A percentile compares a stretch with the other conserved stretches of the same genome.
These are phyloP conservation scores for Ilyonectria robusta DNA, from an alignment of 2,329 filamentous ascomycete genomes.

Conservation along the genomic window DNA sequence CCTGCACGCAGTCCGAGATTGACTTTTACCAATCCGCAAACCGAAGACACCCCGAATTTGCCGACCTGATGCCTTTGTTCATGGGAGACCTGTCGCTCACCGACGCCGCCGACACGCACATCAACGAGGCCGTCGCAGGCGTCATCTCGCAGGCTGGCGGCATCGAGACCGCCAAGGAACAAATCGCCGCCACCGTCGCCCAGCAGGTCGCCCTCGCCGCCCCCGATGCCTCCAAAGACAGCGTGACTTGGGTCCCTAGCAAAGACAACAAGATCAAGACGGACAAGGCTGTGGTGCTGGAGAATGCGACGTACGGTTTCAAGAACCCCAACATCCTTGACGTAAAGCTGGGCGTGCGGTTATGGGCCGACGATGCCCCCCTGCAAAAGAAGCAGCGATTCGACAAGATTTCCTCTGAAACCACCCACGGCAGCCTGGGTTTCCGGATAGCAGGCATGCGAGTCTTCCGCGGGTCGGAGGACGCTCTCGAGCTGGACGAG, in stretches of 20 bases:
- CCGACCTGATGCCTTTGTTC: slow-evolving; percentile 86
- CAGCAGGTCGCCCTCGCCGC: slow-evolving; percentile 49
- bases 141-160: slow-evolving; percentile 57
- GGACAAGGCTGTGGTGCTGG: slow-evolving; percentile 84
- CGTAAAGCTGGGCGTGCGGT: slow-evolving; percentile 86
- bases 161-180: slow-evolving; percentile 51
- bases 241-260: slow-evolving; percentile 62
- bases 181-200: slow-evolving; percentile 51
- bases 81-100: slow-evolving; percentile 85
- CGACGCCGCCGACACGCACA: slow-evolving; percentile 62
- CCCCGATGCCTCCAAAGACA: slow-evolving; percentile 33
- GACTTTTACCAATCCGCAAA: slow-evolving; percentile 86
- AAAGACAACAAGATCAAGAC: slow-evolving; percentile 77
- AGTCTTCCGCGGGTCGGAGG: slow-evolving; percentile 70
- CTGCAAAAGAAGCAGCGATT: slow-evolving; percentile 72
- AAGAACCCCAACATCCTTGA: slow-evolving; percentile 91
- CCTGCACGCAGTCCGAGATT: slow-evolving; percentile 88
- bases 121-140: slow-evolving; percentile 64
- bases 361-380: slow-evolving; percentile 85
- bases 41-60: slow-evolving; percentile 78
- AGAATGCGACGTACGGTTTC: slow-evolving; percentile 87
- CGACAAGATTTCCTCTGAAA: slow-evolving; percentile 70
- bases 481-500: slow-evolving; percentile 65
- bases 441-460: slow-evolving; percentile 78
- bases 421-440: slow-evolving; percentile 72